These are phyloP conservation scores for Thraustotheca clavata DNA, from an alignment of 352 stramenopile genomes.

Conservation along the genomic window DNA sequence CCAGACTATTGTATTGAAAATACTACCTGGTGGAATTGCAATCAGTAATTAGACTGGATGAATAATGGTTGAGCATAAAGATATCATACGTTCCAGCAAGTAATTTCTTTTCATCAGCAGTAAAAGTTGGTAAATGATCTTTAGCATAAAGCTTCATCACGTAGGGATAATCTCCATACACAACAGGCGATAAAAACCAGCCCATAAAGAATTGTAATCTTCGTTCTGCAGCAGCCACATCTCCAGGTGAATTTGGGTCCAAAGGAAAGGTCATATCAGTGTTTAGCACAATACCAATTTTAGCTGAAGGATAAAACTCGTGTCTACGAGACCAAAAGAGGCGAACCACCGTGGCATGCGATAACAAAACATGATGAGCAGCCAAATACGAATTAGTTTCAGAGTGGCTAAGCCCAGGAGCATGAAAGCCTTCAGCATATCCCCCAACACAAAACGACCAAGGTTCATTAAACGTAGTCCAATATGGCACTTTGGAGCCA, in stretches of 20 bases:
- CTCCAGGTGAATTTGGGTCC: slow-evolving; percentile 38
- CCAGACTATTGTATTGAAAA: too few species aligned
- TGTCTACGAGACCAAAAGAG: slow-evolving; percentile 78
- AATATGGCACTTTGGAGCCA: slow-evolving; percentile 87
- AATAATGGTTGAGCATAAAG: slow-evolving; percentile 94
- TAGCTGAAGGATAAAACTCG: slow-evolving; percentile 33
- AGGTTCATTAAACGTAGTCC: slow-evolving; percentile 95
- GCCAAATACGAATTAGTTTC: slow-evolving; percentile 40
- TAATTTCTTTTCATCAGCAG: slow-evolving; percentile 46
- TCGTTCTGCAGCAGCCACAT: slow-evolving; percentile 57
- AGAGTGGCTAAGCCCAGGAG: slow-evolving; percentile 29
- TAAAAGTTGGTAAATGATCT: slow-evolving; percentile 81
- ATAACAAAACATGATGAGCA: slow-evolving; percentile 87
- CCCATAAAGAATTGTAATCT: slow-evolving; percentile 86
- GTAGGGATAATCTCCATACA: slow-evolving; percentile 85
- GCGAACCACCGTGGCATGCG: slow-evolving; percentile 80
- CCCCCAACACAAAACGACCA: slow-evolving; percentile 79
- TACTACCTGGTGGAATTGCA: slow-evolving; percentile 25
- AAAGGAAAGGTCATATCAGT: slow-evolving; percentile 67
- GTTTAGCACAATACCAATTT: slow-evolving; percentile 91
- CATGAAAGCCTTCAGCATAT: slow-evolving; percentile 67
- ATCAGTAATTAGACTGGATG: slow-evolving; percentile 49
- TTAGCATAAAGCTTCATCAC: slow-evolving; percentile 82
- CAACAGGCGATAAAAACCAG: slow-evolving; percentile 91
- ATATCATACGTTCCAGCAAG: slow-evolving; percentile 88